Base-by-base conservation (phyloP, 139 green algal genomes). In the Pedinophyceae sp. region DNA sequence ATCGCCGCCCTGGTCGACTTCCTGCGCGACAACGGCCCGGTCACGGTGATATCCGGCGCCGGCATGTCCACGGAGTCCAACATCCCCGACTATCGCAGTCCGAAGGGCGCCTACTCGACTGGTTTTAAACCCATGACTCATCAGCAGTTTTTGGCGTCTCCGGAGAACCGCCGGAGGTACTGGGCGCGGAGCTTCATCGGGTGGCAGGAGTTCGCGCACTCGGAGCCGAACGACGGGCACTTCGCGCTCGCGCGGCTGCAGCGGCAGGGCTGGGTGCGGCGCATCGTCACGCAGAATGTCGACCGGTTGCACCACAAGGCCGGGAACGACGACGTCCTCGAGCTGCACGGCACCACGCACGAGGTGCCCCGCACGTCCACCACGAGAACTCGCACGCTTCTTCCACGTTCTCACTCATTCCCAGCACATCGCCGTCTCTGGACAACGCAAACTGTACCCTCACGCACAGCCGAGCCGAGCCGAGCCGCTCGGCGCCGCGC, bases 121-220 rank as follows among this genome's bases (percentile, higher is more conserved):
- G 83, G 86, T n/a, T 97, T 93, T 67, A 89, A 87, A 61, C 88
- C 89, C 3, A 95, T 97, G 85, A 94, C 84, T 1, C 85, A 95
- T 57, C 83, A 93, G 65, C 68, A 82, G 65, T 65, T 76, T 30
- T 30, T 58, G 1, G 58, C 64, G 17, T 72, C 69, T 25, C 57
- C 74, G 1, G 54, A 68, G 1, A 58, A 51, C 25, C 60, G 58
- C 1, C 28, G 16, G 24, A 70, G 88, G 20, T 97, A 97, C 69
- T 97, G 85, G 83, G 75, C 80, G 18, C 75, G 88, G n/a, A 78
- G 58, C 55, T 81, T 84, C 66, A 74, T 81, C 2, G 88, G 89
- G 16, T 97, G 85, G 84, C 58, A 71, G 25, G 58, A 77, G 25
- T 94, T 93, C 50, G 63, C 67, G 15, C 20, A 34, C 16, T 63